Evolutionary conservation across 495 filamentous ascomycete genomes (phyloP).

Genomic region (Neurospora pannonica): DNA sequence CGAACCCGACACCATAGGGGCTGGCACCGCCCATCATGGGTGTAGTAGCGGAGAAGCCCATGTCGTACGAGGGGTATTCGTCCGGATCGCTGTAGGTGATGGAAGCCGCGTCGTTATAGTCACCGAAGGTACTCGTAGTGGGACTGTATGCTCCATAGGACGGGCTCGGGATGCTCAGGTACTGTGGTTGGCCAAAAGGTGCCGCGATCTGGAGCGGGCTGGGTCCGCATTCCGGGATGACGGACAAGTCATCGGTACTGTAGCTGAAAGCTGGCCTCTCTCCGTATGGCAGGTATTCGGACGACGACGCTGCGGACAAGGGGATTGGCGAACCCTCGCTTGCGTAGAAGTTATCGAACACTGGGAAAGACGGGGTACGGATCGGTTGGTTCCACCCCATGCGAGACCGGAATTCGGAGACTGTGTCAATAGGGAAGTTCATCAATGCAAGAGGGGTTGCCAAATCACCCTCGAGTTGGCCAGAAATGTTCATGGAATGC

Average conservation of each 20-base stretch:
- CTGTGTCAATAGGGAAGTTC: constrained; percentile 54
- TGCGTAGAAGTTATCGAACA: constrained; percentile 40
- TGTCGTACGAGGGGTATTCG: constrained; percentile 33
- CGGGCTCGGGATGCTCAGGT: constrained; percentile 47
- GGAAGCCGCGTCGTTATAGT: constrained; percentile 40
- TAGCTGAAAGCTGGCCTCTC: constrained; percentile 45
- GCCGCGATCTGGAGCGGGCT: constrained; percentile 43
- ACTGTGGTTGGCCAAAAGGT: constrained; percentile 37
- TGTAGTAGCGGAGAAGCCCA: constrained; percentile 26
- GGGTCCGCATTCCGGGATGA: constrained; percentile 30
- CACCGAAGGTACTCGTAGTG: constrained; percentile 44
- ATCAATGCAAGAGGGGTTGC: constrained; percentile 47
- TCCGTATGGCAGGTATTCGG: constrained; percentile 35
- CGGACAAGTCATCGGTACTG: constrained; percentile 45
- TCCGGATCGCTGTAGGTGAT: constrained; percentile 46
- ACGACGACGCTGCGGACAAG: constrained; percentile 25
- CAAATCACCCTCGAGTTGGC: constrained; percentile 32
- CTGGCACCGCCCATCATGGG: constrained; percentile 30
- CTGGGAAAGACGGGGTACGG: constrained; percentile 44
- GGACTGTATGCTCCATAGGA: constrained; percentile 46
- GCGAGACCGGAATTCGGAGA: constrained; percentile 48
- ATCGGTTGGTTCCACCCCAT: constrained; percentile 52
- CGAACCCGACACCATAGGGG: constrained; percentile 46
- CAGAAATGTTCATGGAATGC: constrained; percentile 36
- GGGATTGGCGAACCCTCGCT: constrained; percentile 24